Evolutionary conservation across 345 rosid species (phyloP), one percentile per base, ranked within the genome.

Genomic region (Turnera subulata): DNA sequence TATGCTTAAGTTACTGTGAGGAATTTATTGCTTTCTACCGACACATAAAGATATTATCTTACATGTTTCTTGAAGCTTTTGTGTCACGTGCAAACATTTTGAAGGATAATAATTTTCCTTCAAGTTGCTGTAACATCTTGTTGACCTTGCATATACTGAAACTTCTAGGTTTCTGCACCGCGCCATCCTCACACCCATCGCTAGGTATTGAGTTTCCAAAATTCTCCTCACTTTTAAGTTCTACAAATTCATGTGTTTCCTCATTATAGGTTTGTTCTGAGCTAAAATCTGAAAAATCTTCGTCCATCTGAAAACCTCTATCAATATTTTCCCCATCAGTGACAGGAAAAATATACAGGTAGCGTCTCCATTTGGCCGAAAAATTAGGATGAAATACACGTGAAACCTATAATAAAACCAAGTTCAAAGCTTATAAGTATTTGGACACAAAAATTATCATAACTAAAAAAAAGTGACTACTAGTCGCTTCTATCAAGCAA

Each of bases 291-390:
- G 67, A 69, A 53, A 10, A 49, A 46, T 61, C 54, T 43, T 66
- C 61, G 61, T 26, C 80, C 51, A 24, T 68, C 59, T 68, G 77
- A 55, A 53, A 40, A 39, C 66, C 54, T 62, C 64, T 67, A 50
- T 71, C 79, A 40, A 33, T 55, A 51, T 62, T 58, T 67, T 83
- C 88, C 46, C 78, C 74, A 51, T 64, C 73, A 64, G 69, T 79
- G 42, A 93, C 63, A 48, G 99, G 99, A 75, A 89, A 87, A 18
- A 85, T 78, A 70, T 93, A 93, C 44, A 87, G 75, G 74, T 93
- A 93, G 38, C 82, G 88, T 73, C 96, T 89, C 97, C 99, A 89
- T 68, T 84, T 89, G 53, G 99, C 99, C 62, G 94, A 83, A 66
- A 93, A 89, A 72, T 93, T 93, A 23, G 99, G 97, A 71, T 93